Percentiles rank a stretch among this genome's conserved stretches.
Conservation (phyloP, 495 filamentous ascomycete species). For the Talaromyces thailandensis region DNA sequence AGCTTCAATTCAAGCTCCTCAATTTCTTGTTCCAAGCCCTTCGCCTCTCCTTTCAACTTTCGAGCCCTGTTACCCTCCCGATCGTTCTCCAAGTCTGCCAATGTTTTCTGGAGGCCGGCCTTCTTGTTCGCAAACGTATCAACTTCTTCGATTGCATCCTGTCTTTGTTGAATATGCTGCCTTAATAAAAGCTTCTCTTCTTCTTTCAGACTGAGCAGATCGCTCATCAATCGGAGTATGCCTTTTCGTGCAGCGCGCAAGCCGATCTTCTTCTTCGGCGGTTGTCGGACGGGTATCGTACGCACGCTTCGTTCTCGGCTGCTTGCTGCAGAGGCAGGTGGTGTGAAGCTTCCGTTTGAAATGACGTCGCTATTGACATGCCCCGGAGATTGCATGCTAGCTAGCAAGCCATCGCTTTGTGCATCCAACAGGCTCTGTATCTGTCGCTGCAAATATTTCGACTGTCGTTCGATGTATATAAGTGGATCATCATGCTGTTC, state of each 20-base stretch:
- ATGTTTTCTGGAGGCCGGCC: slow-evolving; percentile 34
- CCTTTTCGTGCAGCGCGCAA: slow-evolving; percentile 61
- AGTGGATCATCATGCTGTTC: slow-evolving; percentile 30
- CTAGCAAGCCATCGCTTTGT: slow-evolving; percentile 65
- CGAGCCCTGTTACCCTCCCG: slow-evolving; percentile 24
- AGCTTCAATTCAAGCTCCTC: slow-evolving; percentile 55
- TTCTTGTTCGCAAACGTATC: slow-evolving; percentile 49
- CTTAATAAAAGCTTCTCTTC: slow-evolving; percentile 59
- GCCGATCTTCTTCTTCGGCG: slow-evolving; percentile 43
- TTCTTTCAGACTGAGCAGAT: slow-evolving; percentile 61
- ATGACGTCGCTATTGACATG: slow-evolving; percentile 17
- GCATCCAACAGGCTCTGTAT: slow-evolving; percentile 78
- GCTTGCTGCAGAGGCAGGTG: slow-evolving; percentile 18
- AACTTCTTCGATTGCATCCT: slow-evolving; percentile 50
- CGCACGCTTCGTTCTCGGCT: slow-evolving; percentile 18
- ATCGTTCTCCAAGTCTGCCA: slow-evolving; percentile 30
- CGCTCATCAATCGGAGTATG: slow-evolving; percentile 60
- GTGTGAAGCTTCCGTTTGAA: slow-evolving; percentile 42
- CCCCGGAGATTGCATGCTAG: slow-evolving; percentile 21
- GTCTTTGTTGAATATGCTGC: slow-evolving; percentile 45
- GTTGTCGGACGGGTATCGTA: slow-evolving; percentile 57
- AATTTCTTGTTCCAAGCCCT: slow-evolving; percentile 50
- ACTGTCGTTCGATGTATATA: slow-evolving; percentile 34
- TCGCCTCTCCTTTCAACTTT: slow-evolving; percentile 44
- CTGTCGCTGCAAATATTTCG: slow-evolving; percentile 55